Base-by-base conservation (phyloP, 1,284 basidiomycete species). In the Ganoderma resinaceum region DNA sequence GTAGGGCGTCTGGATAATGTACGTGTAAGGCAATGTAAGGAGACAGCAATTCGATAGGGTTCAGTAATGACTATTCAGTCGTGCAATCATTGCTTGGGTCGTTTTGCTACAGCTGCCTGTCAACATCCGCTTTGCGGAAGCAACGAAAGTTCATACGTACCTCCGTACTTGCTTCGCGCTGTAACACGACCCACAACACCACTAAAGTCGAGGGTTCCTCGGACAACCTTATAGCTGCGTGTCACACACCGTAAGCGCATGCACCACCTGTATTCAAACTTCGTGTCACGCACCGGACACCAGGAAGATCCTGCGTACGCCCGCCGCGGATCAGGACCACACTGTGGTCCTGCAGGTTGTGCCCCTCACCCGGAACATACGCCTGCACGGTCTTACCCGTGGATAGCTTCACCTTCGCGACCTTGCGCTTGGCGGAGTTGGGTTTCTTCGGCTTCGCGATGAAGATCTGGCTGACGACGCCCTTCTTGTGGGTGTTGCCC, bases 401-500 rank as follows among this genome's bases (percentile, higher is more conserved):
- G 40, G 92, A 89, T 62, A 99, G 85, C 84, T 97, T 97, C 74
- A 99, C 92, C 78, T 95, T 89, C 53, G 96, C 96, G 69, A 99
- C 95, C 83, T 99, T 99, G 71, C 98, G 94, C 78, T 98, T 96
- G 57, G 97, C 97, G 53, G 97, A 99, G 83, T 99, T 99, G 73
- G 98, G 98, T 80, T 99, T 99, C 85, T 97, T 98, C 31, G 98
- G 98, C 78, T 94, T 96, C 75, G 86, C 88, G 58, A 91, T 94
- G 80, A 93, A 93, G 31, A 98, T 89, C 73, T 91, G 89, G 37
- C 91, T 89, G 78, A 95, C 94, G 68, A 98, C 95, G 43, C 94
- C 96, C 80, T 97, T 98, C 75, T 90, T 90, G 82, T 98, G 96
- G 14, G 92, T 93, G 78, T 88, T 92, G 38, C 80, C 84, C 70